Conservation (phyloP, 441 rosid genomes). For the Populus hybrid region DNA sequence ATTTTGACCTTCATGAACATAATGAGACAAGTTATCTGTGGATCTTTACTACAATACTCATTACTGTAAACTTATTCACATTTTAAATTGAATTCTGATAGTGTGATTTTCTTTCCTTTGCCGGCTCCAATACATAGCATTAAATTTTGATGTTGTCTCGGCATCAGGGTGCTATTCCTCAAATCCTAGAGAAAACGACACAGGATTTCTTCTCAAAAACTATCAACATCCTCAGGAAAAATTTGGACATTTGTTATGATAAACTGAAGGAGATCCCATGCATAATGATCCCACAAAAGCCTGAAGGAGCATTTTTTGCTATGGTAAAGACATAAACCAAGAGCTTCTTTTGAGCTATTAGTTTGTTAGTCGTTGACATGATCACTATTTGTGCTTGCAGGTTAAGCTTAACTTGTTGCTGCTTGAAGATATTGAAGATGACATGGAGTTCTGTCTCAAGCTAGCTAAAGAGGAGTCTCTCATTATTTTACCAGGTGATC, state of each 20-base stretch:
- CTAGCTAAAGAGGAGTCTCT: conserved; percentile 55
- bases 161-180: not conserved
- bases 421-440: conserved; percentile 52
- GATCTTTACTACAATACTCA: not conserved
- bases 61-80: not conserved
- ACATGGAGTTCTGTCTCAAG: conserved; percentile 59
- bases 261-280: not conserved
- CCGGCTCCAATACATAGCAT: not conserved
- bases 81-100: not conserved
- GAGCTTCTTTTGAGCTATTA: not conserved
- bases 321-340: not conserved
- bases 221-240: not conserved
- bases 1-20: not conserved
- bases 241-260: not conserved
- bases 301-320: not conserved
- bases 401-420: conserved; percentile 35
- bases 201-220: not conserved
- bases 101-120: not conserved
- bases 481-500: conserved; percentile 47
- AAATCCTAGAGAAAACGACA: not conserved
- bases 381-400: conserved; percentile 21
- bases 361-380: not conserved
- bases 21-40: not conserved
- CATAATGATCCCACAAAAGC: not conserved
- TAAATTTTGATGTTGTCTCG: not conserved